phyloP scores from a whole-genome alignment of 139 green algal species.

The Chlamydomonas schloesseri region DNA sequence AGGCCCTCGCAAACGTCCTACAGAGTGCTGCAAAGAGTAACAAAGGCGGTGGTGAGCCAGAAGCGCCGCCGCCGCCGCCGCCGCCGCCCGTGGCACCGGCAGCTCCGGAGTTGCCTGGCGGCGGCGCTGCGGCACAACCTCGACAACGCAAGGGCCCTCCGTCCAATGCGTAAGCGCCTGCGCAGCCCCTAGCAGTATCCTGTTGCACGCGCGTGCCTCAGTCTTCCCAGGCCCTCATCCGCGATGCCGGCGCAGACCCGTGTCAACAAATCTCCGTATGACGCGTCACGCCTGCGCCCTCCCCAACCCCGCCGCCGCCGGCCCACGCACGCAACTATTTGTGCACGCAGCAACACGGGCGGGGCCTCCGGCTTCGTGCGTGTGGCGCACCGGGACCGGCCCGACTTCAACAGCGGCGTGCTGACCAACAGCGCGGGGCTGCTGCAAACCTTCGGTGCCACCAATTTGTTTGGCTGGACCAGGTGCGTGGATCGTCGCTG shows the following conservation, averaged over 20 bases:
- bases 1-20: too few species aligned
- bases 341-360: not conserved
- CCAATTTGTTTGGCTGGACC: constrained; percentile 37
- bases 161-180: too few species aligned
- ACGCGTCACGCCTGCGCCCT: too few species aligned
- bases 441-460: constrained; percentile 27
- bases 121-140: too few species aligned
- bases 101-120: too few species aligned
- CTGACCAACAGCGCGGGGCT: not conserved
- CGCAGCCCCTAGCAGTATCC: too few species aligned
- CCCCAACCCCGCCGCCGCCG: not conserved
- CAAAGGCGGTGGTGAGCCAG: not conserved
- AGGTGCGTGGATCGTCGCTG: not conserved
- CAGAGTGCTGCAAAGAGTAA: not conserved
- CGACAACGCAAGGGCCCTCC: too few species aligned
- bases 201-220: too few species aligned
- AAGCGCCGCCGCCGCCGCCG: not conserved
- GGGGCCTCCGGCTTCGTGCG: not conserved
- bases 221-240: too few species aligned
- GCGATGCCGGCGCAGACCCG: too few species aligned
- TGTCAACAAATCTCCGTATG: too few species aligned
- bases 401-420: not conserved
- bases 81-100: too few species aligned
- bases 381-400: constrained; percentile 1
- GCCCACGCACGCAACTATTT: not conserved